Evolutionary conservation across 805 yeast species (phyloP).

Genomic region (Candida ulmi): DNA sequence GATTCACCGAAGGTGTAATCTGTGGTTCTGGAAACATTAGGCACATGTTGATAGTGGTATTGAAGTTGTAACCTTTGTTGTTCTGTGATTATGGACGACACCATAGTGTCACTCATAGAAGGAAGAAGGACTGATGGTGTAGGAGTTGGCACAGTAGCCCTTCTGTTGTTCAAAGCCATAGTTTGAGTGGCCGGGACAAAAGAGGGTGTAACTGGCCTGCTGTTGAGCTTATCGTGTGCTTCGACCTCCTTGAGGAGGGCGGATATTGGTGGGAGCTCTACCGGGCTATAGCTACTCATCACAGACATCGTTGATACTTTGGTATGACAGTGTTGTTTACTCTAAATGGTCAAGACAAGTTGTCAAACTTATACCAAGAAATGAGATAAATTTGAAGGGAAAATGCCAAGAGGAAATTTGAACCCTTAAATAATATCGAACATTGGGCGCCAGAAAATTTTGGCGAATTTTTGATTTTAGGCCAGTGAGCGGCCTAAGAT

Average conservation of each 20-base stretch:
- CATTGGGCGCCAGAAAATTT: not conserved
- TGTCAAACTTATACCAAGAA: too few species aligned
- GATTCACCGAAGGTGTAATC: not conserved
- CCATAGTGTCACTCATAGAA: not conserved
- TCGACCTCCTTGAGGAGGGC: constrained; percentile 5
- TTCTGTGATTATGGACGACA: not conserved
- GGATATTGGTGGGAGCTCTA: constrained; percentile 10
- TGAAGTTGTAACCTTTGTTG: constrained; percentile 4
- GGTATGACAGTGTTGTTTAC: not conserved
- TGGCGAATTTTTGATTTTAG: too few species aligned
- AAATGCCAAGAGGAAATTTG: not conserved
- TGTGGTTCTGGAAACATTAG: not conserved
- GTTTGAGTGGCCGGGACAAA: constrained; percentile 8
- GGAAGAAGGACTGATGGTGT: constrained; percentile 2
- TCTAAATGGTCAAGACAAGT: not conserved
- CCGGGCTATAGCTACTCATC: not conserved
- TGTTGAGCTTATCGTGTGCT: not conserved
- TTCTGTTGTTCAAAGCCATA: too few species aligned
- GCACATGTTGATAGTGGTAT: not conserved
- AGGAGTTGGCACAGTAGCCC: too few species aligned
- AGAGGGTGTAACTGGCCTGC: constrained; percentile 3
- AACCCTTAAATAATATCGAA: not conserved
- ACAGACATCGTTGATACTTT: not conserved
- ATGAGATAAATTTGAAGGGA: not conserved
- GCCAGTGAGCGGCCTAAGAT: too few species aligned